A percentile compares a stretch with the other conserved stretches of the same genome.
phyloP scores from a whole-genome alignment of 805 yeast genomes.

The Myxozyma vanderwaltii region DNA sequence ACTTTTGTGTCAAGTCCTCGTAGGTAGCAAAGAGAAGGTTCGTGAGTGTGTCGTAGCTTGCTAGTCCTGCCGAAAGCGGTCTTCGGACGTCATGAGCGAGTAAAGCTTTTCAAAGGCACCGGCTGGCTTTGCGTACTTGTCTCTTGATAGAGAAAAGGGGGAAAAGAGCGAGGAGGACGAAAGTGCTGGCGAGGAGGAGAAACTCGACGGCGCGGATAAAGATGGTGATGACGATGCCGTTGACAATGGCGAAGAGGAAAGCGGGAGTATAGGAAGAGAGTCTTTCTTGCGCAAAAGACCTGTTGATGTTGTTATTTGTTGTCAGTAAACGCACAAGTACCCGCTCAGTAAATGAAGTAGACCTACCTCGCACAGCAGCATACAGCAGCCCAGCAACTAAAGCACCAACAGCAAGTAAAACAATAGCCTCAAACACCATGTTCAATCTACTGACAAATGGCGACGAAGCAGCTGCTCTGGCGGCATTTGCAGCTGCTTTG shows the following conservation, averaged over 20 bases:
- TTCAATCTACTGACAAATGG: not conserved
- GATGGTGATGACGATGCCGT: not conserved
- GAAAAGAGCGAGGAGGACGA: constrained; percentile 18
- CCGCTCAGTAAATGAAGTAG: not conserved
- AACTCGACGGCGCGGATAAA: constrained; percentile 3
- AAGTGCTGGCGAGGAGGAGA: constrained; percentile 16
- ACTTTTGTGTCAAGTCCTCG: no score
- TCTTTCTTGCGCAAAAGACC: constrained; percentile 5
- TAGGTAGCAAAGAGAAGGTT: not conserved
- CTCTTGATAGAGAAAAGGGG: not conserved
- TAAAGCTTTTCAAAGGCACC: constrained; percentile 22
- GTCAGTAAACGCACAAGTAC: no score
- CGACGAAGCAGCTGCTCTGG: constrained; percentile 6
- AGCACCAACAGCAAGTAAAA: not conserved
- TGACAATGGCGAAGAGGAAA: not conserved
- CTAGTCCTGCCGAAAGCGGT: constrained; percentile 23
- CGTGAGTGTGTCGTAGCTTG: not conserved
- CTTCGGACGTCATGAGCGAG: constrained; percentile 18
- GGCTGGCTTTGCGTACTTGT: constrained; percentile 12
- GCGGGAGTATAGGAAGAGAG: not conserved
- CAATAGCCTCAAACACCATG: constrained; percentile 5
- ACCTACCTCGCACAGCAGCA: constrained; percentile 12
- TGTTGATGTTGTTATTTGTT: not conserved
- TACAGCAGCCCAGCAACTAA: constrained; percentile 9
- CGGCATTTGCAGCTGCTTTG: constrained; percentile 8